phyloP scores from a whole-genome alignment of 495 filamentous ascomycete species.

The Tuber melanosporum region DNA sequence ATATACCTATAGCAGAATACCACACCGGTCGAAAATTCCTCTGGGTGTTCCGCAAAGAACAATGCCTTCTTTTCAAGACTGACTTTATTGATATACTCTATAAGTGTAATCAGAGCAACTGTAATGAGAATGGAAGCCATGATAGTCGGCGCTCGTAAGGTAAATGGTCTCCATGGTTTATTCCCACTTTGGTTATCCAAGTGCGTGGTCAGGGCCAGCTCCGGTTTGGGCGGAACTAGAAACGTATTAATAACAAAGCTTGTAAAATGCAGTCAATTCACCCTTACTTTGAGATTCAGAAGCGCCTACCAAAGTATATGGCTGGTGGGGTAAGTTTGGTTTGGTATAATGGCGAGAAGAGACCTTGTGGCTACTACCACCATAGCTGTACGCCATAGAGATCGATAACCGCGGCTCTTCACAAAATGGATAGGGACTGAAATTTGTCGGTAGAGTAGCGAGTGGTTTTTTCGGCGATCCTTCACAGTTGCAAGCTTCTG shows the following conservation, averaged over 20 bases:
- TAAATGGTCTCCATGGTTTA: conserved; percentile 43
- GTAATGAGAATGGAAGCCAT: conserved; percentile 26
- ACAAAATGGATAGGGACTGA: background rate
- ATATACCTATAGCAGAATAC: conserved; percentile 45
- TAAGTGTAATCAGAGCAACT: conserved; percentile 35
- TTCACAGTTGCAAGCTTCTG: background rate
- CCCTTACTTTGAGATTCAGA: background rate
- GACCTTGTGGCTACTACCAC: no score
- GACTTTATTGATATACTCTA: conserved; percentile 41
- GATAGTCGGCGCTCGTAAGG: conserved; percentile 42
- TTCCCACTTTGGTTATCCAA: background rate
- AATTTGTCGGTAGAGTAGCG: background rate
- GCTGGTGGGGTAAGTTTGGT: background rate
- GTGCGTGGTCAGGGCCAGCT: background rate
- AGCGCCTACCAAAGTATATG: background rate
- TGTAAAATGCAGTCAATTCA: background rate
- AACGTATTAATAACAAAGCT: no score
- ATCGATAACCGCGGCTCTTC: background rate
- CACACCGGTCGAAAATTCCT: conserved; percentile 33
- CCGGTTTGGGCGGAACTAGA: background rate
- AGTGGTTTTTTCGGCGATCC: background rate
- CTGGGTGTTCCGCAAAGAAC: conserved; percentile 36
- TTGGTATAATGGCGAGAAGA: background rate
- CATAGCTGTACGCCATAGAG: background rate
- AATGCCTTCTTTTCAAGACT: conserved; percentile 42